Conservation (phyloP, 768 basidiomycete genomes). For the Lyophyllum decastes region DNA sequence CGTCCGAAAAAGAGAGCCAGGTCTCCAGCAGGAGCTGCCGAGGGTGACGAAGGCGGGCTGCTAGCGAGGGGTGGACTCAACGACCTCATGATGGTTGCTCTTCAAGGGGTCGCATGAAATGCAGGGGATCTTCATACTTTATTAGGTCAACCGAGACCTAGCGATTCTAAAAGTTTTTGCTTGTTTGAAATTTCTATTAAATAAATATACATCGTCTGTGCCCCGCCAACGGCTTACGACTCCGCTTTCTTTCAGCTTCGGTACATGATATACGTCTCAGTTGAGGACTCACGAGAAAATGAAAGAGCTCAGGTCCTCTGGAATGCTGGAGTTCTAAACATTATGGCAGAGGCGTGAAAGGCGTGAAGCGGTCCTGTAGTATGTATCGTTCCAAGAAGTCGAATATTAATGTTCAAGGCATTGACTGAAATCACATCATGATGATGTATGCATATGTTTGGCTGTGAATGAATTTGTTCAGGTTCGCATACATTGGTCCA, state of each 20-base stretch:
- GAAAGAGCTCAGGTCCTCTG: neutral
- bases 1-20: slow-evolving; percentile 14
- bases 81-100: slow-evolving; percentile 10
- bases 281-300: neutral
- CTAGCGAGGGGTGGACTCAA: neutral
- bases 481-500: no score
- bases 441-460: no score
- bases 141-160: slow-evolving; percentile 2
- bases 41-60: slow-evolving; percentile 8
- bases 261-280: neutral
- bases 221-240: neutral
- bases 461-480: no score
- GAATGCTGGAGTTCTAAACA: neutral
- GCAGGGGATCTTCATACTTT: neutral
- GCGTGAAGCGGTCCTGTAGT: no score
- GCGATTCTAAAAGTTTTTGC: neutral
- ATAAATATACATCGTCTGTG: neutral
- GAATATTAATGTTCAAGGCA: no score
- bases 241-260: neutral
- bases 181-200: neutral
- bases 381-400: no score
- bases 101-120: slow-evolving; percentile 1
- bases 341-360: neutral
- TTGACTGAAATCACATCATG: no score
- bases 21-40: slow-evolving; percentile 9